A percentile compares a stretch with the other conserved stretches of the same genome.
These are phyloP conservation scores for Bocquillonia castaneifolia DNA, from an alignment of 441 rosid genomes.

Conservation along the genomic window DNA sequence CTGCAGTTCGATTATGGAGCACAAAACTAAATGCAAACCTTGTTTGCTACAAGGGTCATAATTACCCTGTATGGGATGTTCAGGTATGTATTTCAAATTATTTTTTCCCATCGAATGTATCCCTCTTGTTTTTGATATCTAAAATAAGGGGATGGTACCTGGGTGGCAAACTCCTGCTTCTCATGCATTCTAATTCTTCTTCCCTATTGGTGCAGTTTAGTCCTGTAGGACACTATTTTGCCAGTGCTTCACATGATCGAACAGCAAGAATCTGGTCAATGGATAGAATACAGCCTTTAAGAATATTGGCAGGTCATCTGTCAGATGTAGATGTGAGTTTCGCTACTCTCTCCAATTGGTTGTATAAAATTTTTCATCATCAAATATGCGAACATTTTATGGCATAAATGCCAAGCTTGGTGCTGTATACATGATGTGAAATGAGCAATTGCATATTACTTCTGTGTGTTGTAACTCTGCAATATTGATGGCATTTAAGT, in stretches of 20 bases:
- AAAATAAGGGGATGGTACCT: not conserved
- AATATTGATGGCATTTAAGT: constrained; percentile 9
- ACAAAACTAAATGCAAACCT: constrained; percentile 89
- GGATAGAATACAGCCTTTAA: constrained; percentile 88
- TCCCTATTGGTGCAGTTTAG: constrained; percentile 72
- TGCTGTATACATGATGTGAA: not conserved
- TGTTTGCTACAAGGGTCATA: constrained; percentile 98
- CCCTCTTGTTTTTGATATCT: not conserved
- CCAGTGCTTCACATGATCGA: constrained; percentile 94
- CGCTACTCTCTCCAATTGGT: not conserved
- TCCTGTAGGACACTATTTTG: constrained; percentile 94
- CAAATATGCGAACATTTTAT: not conserved
- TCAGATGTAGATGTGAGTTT: constrained; percentile 93
- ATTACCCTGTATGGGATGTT: constrained; percentile 98
- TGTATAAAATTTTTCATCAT: not conserved
- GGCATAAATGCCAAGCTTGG: not conserved
- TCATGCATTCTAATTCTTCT: constrained; percentile 9
- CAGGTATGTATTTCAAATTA: constrained; percentile 49
- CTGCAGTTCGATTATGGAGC: constrained; percentile 89
- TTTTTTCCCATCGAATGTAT: not conserved
- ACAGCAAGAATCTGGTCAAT: constrained; percentile 93
- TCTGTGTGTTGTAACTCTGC: not conserved
- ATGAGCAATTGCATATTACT: not conserved
- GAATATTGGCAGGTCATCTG: constrained; percentile 96
- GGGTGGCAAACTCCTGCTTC: not conserved